Conservation (phyloP, 2,329 filamentous ascomycete genomes). For the Epicoccum nigrum region DNA sequence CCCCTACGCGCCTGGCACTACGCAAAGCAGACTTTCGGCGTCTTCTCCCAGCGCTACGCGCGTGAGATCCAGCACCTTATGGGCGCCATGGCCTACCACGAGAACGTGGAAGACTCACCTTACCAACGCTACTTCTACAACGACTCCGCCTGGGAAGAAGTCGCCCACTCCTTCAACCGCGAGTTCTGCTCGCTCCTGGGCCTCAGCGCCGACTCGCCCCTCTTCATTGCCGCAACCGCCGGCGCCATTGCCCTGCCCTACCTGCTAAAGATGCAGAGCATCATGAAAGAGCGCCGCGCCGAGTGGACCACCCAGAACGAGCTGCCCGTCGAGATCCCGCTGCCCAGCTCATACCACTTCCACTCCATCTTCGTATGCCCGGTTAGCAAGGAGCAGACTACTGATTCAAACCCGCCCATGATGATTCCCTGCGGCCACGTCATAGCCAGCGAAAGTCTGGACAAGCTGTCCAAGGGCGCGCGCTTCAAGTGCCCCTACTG, state of each 20-base stretch:
- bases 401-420: conserved; percentile 91
- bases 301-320: conserved; percentile 95
- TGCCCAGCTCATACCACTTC: conserved; percentile 72
- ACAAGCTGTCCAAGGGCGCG: conserved; percentile 76
- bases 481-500: conserved; percentile 97
- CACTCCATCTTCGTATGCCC: conserved; percentile 98
- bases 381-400: conserved; percentile 95
- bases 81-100: conserved; percentile 77
- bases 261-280: conserved; percentile 83
- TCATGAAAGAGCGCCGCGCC: conserved; percentile 86
- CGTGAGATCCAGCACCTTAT: conserved; percentile 81
- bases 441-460: conserved; percentile 82
- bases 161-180: conserved; percentile 83
- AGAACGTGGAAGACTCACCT: conserved; percentile 76
- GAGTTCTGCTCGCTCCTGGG: conserved; percentile 94
- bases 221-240: conserved; percentile 91
- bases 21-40: conserved; percentile 73
- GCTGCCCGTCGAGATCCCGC: conserved; percentile 75
- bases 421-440: conserved; percentile 97
- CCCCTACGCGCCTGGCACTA: conserved; percentile 74
- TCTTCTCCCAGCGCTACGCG: conserved; percentile 76
- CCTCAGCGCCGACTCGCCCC: conserved; percentile 86
- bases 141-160: conserved; percentile 77
- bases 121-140: conserved; percentile 82
- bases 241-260: conserved; percentile 90